phyloP scores from a whole-genome alignment of 2,329 filamentous ascomycete genomes.

The Corynespora cassiicola region DNA sequence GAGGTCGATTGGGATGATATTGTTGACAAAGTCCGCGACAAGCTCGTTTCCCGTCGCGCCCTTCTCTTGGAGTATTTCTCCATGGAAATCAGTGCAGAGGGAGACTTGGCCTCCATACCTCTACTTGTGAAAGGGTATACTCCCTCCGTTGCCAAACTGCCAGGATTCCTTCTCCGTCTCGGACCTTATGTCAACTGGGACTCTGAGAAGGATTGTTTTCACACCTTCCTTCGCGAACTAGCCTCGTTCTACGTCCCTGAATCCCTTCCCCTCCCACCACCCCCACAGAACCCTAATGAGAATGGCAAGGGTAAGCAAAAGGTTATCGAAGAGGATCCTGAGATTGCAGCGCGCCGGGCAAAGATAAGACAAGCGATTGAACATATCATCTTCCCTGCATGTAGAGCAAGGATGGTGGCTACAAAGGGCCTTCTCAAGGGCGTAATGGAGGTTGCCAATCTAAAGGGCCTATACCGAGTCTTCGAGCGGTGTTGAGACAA shows the following conservation, averaged over 20 bases:
- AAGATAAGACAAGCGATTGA: conserved; percentile 81
- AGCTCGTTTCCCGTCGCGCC: conserved; percentile 77
- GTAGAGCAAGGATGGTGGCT: conserved; percentile 81
- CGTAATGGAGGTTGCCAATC: conserved; percentile 85
- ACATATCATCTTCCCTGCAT: conserved; percentile 86
- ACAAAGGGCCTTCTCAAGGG: conserved; percentile 78
- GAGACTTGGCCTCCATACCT: conserved; percentile 79
- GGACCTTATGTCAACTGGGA: conserved; percentile 90
- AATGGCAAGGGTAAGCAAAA: conserved; percentile 41
- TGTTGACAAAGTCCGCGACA: conserved; percentile 68
- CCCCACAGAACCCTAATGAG: conserved; percentile 47
- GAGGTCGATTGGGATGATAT: conserved; percentile 73
- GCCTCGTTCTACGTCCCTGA: conserved; percentile 93
- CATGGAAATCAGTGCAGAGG: conserved; percentile 78
- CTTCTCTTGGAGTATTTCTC: conserved; percentile 96
- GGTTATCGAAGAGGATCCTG: conserved; percentile 42
- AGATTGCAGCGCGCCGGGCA: conserved; percentile 60
- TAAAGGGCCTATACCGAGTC: conserved; percentile 91
- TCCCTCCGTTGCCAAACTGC: conserved; percentile 84
- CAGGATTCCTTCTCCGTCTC: conserved; percentile 83
- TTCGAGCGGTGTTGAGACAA: conserved; percentile 91
- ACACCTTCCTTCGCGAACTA: conserved; percentile 82
- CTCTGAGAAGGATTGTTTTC: conserved; percentile 84
- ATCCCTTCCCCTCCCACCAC: conserved; percentile 66
- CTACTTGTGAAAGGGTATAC: conserved; percentile 88